phyloP scores from a whole-genome alignment of 805 yeast species.

The Lachancea kluyveri region DNA sequence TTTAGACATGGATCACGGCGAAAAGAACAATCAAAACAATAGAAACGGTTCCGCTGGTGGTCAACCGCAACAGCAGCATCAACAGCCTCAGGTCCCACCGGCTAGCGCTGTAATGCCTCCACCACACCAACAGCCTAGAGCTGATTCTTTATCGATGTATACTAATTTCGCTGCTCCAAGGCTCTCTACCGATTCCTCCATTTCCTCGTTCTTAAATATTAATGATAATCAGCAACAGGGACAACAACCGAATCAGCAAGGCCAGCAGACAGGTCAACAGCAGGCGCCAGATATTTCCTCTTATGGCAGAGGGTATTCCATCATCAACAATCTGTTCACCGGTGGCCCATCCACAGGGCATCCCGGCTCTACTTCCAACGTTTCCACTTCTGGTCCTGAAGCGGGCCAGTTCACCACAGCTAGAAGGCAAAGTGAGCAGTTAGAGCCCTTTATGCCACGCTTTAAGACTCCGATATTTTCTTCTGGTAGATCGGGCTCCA shows the following conservation, averaged over 20 bases:
- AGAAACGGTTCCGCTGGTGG: too few relatives aligned
- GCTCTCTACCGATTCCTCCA: conserved; percentile 20
- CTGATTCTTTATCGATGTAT: conserved; percentile 17
- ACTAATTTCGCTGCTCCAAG: conserved; percentile 18
- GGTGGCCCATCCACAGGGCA: conserved; percentile 18
- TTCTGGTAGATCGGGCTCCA: conserved; percentile 6
- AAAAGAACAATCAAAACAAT: too few relatives aligned
- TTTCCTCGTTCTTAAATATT: conserved; percentile 22
- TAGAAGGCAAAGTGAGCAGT: conserved; percentile 44
- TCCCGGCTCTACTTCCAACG: conserved; percentile 5
- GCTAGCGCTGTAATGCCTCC: conserved; percentile 11
- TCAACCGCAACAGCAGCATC: too few relatives aligned
- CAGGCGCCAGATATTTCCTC: conserved; percentile 14
- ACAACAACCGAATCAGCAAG: conserved; percentile 5
- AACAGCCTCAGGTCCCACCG: too few relatives aligned
- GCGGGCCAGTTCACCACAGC: conserved; percentile 14
- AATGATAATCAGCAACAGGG: conserved; percentile 13
- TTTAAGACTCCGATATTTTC: conserved; percentile 23
- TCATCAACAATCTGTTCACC: conserved; percentile 26
- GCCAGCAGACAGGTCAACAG: conserved; percentile 1
- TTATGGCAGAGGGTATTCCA: conserved; percentile 28
- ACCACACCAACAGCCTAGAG: conserved; percentile 10
- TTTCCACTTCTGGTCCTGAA: conserved; percentile 6
- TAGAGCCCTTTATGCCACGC: conserved; percentile 42
- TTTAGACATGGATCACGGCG: too few relatives aligned